These are phyloP conservation scores for Vararia minispora DNA, from an alignment of 768 basidiomycete species.

Conservation along the genomic window DNA sequence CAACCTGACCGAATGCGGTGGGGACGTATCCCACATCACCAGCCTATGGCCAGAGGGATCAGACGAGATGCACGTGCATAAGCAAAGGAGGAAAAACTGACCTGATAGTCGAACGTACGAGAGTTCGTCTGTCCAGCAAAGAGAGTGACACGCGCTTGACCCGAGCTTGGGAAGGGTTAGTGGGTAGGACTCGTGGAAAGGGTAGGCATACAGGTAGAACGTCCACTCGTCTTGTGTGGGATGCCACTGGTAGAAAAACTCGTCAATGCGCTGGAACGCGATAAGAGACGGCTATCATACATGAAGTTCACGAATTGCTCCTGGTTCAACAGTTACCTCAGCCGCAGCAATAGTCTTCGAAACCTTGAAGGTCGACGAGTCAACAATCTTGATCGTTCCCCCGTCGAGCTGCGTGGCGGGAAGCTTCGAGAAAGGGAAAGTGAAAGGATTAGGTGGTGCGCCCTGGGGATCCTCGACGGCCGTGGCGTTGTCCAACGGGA, in stretches of 20 bases:
- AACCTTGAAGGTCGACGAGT: constrained; percentile 39
- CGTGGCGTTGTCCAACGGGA: too few relatives aligned
- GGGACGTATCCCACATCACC: constrained; percentile 58
- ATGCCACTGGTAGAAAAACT: constrained; percentile 40
- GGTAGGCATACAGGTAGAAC: constrained; percentile 42
- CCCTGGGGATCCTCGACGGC: constrained; percentile 35
- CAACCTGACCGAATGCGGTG: constrained; percentile 41
- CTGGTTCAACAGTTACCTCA: constrained; percentile 47
- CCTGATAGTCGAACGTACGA: constrained; percentile 49
- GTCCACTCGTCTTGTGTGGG: constrained; percentile 59
- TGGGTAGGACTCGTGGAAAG: too few relatives aligned
- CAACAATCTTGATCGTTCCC: constrained; percentile 28
- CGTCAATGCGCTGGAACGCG: too few relatives aligned
- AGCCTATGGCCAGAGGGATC: too few relatives aligned
- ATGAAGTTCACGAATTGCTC: constrained; percentile 50
- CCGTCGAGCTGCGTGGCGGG: constrained; percentile 32
- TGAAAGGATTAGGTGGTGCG: constrained; percentile 30
- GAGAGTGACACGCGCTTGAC: constrained; percentile 40
- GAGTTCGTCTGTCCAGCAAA: constrained; percentile 45
- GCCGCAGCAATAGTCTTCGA: constrained; percentile 44
- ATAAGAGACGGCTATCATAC: too few relatives aligned
- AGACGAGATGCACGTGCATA: too few relatives aligned
- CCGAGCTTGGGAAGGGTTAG: constrained; percentile 37
- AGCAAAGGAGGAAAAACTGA: too few relatives aligned
- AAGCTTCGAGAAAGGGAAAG: constrained; percentile 36